A percentile compares a stretch with the other conserved stretches of the same genome.
phyloP scores from a whole-genome alignment of 805 yeast species.

The Scheffersomyces spartinae region DNA sequence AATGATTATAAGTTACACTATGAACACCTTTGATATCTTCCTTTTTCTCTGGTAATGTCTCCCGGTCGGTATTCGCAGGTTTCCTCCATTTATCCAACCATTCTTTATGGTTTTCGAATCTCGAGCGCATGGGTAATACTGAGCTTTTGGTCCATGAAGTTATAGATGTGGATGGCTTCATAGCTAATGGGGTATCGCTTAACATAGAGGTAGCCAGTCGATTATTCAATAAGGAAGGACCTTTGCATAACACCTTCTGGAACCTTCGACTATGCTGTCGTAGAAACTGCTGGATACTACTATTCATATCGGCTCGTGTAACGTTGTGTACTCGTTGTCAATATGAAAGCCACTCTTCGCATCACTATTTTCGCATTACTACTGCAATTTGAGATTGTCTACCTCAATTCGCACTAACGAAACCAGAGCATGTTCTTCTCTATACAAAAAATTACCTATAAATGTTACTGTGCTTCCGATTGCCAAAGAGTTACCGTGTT shows the following conservation, averaged over 20 bases:
- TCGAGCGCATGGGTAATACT: slow-evolving; percentile 1
- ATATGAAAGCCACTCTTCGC: background rate
- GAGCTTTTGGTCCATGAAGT: slow-evolving; percentile 1
- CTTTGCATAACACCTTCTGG: too few species aligned
- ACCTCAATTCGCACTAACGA: background rate
- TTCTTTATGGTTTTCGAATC: slow-evolving; percentile 2
- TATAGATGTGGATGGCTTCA: slow-evolving; percentile 1
- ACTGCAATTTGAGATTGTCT: background rate
- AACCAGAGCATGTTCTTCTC: background rate
- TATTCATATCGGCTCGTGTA: slow-evolving; percentile 2
- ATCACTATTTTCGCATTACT: too few species aligned
- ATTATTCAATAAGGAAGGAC: too few species aligned
- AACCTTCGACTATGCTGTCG: too few species aligned
- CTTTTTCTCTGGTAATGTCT: slow-evolving; percentile 13
- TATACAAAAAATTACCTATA: too few species aligned
- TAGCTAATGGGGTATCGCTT: slow-evolving; percentile 1
- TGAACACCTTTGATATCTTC: slow-evolving; percentile 28
- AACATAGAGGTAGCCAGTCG: too few species aligned
- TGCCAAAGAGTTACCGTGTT: slow-evolving; percentile 27
- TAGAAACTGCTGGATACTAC: slow-evolving; percentile 1
- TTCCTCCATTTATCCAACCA: slow-evolving; percentile 2
- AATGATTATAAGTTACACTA: slow-evolving; percentile 8
- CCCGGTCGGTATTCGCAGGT: slow-evolving; percentile 4
- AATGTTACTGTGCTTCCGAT: slow-evolving; percentile 7
- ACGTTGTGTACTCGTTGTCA: background rate